Evolutionary conservation across 495 filamentous ascomycete species (phyloP).

Genomic region (Pseudoneurospora amorphoporcata): DNA sequence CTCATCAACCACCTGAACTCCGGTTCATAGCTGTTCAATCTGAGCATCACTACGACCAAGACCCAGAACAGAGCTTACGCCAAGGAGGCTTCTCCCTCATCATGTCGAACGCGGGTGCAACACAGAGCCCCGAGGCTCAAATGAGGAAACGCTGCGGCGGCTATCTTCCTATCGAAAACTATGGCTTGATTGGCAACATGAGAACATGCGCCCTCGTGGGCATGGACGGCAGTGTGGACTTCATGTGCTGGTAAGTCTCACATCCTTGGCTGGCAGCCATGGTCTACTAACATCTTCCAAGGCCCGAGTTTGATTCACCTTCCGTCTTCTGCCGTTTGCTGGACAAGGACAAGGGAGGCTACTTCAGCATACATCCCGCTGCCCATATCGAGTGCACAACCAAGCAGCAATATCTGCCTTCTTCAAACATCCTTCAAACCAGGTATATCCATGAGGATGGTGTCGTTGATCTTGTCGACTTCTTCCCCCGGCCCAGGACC

Average conservation of each 20-base stretch:
- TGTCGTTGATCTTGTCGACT: constrained; percentile 59
- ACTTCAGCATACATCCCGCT: constrained; percentile 52
- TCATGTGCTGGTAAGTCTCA: constrained; percentile 57
- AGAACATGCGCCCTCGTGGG: constrained; percentile 63
- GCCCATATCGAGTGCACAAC: constrained; percentile 40
- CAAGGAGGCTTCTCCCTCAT: neutral
- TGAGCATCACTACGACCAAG: neutral
- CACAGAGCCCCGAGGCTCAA: constrained; percentile 11
- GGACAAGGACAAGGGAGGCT: constrained; percentile 61
- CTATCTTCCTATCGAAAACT: constrained; percentile 62
- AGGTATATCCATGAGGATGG: constrained; percentile 63
- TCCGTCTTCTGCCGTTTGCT: constrained; percentile 57
- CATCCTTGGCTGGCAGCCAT: neutral
- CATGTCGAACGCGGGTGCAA: constrained; percentile 11
- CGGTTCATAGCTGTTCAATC: neutral
- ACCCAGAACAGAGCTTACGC: neutral
- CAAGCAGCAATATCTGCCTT: constrained; percentile 61
- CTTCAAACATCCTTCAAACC: constrained; percentile 59
- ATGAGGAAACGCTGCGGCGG: constrained; percentile 20
- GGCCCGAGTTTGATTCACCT: constrained; percentile 60
- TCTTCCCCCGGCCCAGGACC: constrained; percentile 53
- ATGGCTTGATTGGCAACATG: constrained; percentile 71
- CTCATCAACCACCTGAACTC: neutral
- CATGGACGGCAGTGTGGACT: constrained; percentile 61
- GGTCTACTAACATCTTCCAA: constrained; percentile 12